These are phyloP conservation scores for Neckera pumila DNA, from an alignment of 225 moss, liverwort and hornwort genomes.

Conservation along the genomic window DNA sequence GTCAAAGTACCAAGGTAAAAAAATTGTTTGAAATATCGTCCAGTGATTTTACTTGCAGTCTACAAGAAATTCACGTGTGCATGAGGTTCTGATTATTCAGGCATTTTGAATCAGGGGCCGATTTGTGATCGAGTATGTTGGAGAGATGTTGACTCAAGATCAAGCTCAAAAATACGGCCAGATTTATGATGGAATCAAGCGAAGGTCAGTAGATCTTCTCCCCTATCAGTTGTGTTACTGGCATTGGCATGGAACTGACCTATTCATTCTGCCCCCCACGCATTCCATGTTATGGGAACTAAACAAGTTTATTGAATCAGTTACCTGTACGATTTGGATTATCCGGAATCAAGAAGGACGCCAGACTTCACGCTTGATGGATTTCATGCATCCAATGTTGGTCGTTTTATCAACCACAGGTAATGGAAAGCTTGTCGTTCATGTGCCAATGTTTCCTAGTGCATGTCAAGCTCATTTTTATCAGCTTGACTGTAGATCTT, in stretches of 20 bases:
- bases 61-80: neutral
- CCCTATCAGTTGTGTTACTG: neutral
- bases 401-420: conserved; percentile 97
- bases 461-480: neutral
- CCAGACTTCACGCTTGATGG: conserved; percentile 81
- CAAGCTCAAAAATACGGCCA: conserved; percentile 74
- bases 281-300: neutral
- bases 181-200: conserved; percentile 69
- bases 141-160: conserved; percentile 79
- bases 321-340: conserved; percentile 88
- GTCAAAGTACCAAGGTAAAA: conserved; percentile 66
- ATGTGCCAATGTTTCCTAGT: neutral
- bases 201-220: conserved; percentile 38
- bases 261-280: neutral
- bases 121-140: conserved; percentile 94
- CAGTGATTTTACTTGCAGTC: neutral
- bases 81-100: conserved; percentile 2
- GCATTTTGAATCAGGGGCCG: conserved; percentile 44
- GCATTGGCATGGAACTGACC: neutral
- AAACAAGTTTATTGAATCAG: conserved; percentile 28
- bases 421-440: neutral
- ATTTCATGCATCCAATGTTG: conserved; percentile 77
- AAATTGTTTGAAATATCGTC: neutral
- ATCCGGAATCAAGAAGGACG: conserved; percentile 64
- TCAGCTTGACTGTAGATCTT: neutral